These are phyloP conservation scores for Diaporthe capsici DNA, from an alignment of 2,329 filamentous ascomycete genomes.

Conservation along the genomic window DNA sequence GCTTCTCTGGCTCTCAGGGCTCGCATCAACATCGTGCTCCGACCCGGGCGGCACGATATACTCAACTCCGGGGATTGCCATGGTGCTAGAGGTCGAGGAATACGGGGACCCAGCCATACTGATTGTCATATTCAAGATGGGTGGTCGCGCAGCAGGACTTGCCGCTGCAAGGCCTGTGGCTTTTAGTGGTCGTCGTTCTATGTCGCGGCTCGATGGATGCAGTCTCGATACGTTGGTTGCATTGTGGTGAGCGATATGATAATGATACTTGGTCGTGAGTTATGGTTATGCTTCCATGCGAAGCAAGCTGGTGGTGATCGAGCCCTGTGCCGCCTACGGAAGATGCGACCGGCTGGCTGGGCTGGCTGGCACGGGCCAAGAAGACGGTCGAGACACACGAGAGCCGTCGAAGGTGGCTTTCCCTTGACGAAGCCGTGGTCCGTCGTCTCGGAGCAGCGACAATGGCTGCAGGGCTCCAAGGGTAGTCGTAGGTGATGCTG, in stretches of 20 bases:
- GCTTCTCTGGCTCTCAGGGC: slow-evolving; percentile 46
- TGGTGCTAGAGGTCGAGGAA: slow-evolving; percentile 28
- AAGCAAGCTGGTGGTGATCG: neutral
- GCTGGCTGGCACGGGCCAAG: slow-evolving; percentile 13
- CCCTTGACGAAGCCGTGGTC: neutral
- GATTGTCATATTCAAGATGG: slow-evolving; percentile 27
- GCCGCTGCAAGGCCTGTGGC: slow-evolving; percentile 12
- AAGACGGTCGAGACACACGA: slow-evolving; percentile 1
- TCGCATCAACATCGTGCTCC: slow-evolving; percentile 47
- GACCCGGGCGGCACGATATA: slow-evolving; percentile 37
- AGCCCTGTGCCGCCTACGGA: slow-evolving; percentile 6
- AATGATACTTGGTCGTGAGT: slow-evolving; percentile 8
- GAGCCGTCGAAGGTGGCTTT: neutral
- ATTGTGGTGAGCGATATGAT: slow-evolving; percentile 32
- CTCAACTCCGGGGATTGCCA: slow-evolving; percentile 40
- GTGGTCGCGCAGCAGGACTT: slow-evolving; percentile 14
- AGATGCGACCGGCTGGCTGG: slow-evolving; percentile 17
- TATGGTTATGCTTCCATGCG: neutral
- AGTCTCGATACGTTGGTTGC: slow-evolving; percentile 23
- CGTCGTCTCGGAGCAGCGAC: slow-evolving; percentile 5
- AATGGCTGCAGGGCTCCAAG: neutral
- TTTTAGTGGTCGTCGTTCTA: slow-evolving; percentile 34
- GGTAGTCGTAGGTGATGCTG: neutral
- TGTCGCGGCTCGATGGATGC: slow-evolving; percentile 29
- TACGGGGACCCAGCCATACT: slow-evolving; percentile 35